Evolutionary conservation across 441 rosid genomes (phyloP).

Genomic region (Flueggea neowawraea): DNA sequence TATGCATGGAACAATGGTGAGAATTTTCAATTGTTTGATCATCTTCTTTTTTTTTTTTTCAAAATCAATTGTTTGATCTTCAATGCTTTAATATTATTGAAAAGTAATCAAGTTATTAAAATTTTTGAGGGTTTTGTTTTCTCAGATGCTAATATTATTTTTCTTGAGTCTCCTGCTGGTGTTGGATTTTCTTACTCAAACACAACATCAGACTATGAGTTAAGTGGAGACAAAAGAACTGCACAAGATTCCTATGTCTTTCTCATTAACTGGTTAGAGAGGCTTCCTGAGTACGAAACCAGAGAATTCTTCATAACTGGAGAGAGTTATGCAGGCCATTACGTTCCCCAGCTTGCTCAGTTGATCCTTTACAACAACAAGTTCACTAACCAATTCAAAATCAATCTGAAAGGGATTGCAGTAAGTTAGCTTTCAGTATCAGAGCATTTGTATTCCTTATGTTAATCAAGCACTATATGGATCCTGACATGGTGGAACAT

Average conservation of each 20-base stretch:
- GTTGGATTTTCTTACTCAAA: slow-evolving; percentile 46
- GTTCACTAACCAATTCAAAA: slow-evolving; percentile 7
- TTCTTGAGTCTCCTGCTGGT: slow-evolving; percentile 42
- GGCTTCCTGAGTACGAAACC: slow-evolving; percentile 34
- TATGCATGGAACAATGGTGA: slow-evolving; percentile 38
- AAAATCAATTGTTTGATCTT: too few species aligned
- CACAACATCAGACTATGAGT: slow-evolving; percentile 21
- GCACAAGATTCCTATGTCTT: slow-evolving; percentile 33
- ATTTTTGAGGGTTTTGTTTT: too few species aligned
- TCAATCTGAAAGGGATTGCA: slow-evolving; percentile 42
- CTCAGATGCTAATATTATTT: slow-evolving; percentile 40
- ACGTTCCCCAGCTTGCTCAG: slow-evolving; percentile 40
- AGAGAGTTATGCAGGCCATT: slow-evolving; percentile 44
- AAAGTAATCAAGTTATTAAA: too few species aligned
- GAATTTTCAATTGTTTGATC: too few species aligned
- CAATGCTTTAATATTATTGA: too few species aligned
- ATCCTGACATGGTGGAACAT: too few species aligned
- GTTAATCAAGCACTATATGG: neutral
- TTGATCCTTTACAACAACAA: slow-evolving; percentile 25
- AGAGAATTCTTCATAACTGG: slow-evolving; percentile 34
- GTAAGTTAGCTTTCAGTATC: slow-evolving; percentile 15
- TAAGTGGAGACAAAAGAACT: slow-evolving; percentile 28
- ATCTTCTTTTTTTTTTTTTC: too few species aligned
- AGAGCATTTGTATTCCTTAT: too few species aligned
- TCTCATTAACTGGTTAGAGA: slow-evolving; percentile 40